phyloP scores from a whole-genome alignment of 2,329 filamentous ascomycete species.

The Apiospora malaysiana region DNA sequence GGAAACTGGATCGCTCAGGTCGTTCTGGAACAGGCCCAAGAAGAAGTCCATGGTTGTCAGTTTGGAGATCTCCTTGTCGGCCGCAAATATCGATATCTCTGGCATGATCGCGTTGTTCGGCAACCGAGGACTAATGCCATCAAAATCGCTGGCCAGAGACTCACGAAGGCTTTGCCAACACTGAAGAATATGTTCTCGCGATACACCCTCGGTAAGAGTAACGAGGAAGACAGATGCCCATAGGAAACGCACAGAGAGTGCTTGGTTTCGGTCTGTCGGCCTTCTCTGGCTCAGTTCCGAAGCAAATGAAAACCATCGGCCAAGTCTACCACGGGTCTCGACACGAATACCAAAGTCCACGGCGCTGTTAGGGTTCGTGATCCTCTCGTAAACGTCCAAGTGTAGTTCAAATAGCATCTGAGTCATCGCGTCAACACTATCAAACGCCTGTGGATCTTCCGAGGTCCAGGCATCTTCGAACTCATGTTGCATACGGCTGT shows the following conservation, averaged over 20 bases:
- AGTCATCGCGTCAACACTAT: conserved; percentile 50
- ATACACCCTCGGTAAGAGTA: conserved; percentile 57
- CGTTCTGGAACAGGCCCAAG: conserved; percentile 83
- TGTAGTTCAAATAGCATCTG: conserved; percentile 68
- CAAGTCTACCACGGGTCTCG: conserved; percentile 56
- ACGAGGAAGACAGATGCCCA: conserved; percentile 63
- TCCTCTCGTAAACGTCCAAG: conserved; percentile 64
- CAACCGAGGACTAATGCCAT: conserved; percentile 59
- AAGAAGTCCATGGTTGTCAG: conserved; percentile 98
- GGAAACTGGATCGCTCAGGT: conserved; percentile 78
- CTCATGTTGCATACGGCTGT: conserved; percentile 51
- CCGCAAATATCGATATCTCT: conserved; percentile 80
- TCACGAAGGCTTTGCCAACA: conserved; percentile 66
- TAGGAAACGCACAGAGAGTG: conserved; percentile 57
- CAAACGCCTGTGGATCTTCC: conserved; percentile 31
- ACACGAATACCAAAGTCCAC: conserved; percentile 55
- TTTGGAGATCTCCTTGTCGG: conserved; percentile 89
- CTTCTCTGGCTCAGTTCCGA: conserved; percentile 50
- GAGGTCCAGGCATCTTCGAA: conserved; percentile 37
- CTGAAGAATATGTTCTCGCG: conserved; percentile 61
- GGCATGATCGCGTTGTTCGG: conserved; percentile 90
- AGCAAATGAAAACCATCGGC: conserved; percentile 58
- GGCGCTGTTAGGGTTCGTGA: conserved; percentile 61
- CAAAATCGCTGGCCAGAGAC: conserved; percentile 48
- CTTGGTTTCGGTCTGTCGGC: conserved; percentile 41